phyloP scores from a whole-genome alignment of 768 basidiomycete species.

The Hydnomerulius pinastri region DNA sequence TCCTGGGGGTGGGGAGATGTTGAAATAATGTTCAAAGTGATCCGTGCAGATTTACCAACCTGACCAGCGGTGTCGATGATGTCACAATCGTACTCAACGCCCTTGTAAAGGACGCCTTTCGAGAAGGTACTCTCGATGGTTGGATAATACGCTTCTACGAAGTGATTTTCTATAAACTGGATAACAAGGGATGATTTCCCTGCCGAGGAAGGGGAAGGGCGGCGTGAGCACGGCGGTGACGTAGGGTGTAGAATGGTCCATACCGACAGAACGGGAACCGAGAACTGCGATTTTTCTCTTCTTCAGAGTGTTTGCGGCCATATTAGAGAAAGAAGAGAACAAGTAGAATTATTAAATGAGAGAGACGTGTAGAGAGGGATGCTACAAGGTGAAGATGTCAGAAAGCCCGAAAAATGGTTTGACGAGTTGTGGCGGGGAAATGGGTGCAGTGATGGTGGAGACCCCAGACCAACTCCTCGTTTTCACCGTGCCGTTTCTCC shows the following conservation, averaged over 20 bases:
- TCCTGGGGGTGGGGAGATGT: conserved; percentile 54
- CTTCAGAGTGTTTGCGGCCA: conserved; percentile 50
- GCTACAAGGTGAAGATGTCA: conserved; percentile 16
- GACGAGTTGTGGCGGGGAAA: conserved; percentile 17
- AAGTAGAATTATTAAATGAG: conserved; percentile 6
- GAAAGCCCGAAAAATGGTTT: conserved; percentile 17
- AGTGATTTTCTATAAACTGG: conserved; percentile 92
- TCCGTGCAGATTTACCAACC: conserved; percentile 45
- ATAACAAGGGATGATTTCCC: conserved; percentile 94
- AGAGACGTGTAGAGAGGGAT: conserved; percentile 14
- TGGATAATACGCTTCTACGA: conserved; percentile 92
- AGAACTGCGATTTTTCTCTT: conserved; percentile 89
- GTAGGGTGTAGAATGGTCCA: conserved; percentile 25
- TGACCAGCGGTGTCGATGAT: conserved; percentile 99
- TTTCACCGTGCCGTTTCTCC: conserved; percentile 34
- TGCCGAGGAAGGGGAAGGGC: conserved; percentile 36
- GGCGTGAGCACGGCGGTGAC: conserved; percentile 9
- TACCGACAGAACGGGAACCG: conserved; percentile 87
- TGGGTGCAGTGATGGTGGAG: conserved; percentile 15
- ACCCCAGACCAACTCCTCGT: conserved; percentile 14
- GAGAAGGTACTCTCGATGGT: conserved; percentile 89
- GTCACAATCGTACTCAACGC: conserved; percentile 92
- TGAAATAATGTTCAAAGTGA: conserved; percentile 5
- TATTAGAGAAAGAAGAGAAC: conserved; percentile 10
- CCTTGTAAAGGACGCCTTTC: conserved; percentile 85